Conservation (phyloP, 1,284 basidiomycete genomes). For the Sporisorium scitamineum region DNA sequence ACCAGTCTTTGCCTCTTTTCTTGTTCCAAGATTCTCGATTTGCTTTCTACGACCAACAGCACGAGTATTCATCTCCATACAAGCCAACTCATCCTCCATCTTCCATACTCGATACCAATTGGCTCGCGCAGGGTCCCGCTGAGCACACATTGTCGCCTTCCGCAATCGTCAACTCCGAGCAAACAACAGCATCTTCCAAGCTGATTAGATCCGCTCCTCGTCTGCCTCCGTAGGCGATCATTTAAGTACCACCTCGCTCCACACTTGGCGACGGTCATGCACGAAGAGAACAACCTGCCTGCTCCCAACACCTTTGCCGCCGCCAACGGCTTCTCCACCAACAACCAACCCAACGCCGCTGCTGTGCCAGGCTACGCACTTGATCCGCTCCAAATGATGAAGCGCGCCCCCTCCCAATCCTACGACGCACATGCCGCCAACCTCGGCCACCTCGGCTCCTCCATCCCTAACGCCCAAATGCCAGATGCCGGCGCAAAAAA, state of each 20-base stretch:
- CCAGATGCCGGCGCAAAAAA: slow-evolving; percentile 45
- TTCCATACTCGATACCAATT: background rate
- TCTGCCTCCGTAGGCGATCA: background rate
- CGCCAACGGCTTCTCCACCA: slow-evolving; percentile 28
- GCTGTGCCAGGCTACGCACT: slow-evolving; percentile 31
- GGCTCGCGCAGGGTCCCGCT: slow-evolving; percentile 6
- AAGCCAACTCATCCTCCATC: background rate
- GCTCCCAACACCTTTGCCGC: slow-evolving; percentile 33
- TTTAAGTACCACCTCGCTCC: background rate
- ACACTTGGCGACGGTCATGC: slow-evolving; percentile 24
- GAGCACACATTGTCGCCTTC: slow-evolving; percentile 3
- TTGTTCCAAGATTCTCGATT: background rate
- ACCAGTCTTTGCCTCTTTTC: background rate
- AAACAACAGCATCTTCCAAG: background rate
- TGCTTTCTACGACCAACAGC: background rate
- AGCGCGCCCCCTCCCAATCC: slow-evolving; percentile 54
- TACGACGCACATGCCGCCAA: slow-evolving; percentile 50
- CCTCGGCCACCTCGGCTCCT: slow-evolving; percentile 31
- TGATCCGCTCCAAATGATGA: slow-evolving; percentile 57
- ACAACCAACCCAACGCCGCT: slow-evolving; percentile 17
- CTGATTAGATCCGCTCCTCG: background rate
- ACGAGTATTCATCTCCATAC: background rate
- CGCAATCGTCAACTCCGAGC: slow-evolving; percentile 1
- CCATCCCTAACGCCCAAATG: slow-evolving; percentile 28
- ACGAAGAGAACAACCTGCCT: slow-evolving; percentile 33